A percentile compares a stretch with the other conserved stretches of the same genome.
Conservation (phyloP, 352 stramenopile genomes). For the Globisporangium rhizosaccharum region DNA sequence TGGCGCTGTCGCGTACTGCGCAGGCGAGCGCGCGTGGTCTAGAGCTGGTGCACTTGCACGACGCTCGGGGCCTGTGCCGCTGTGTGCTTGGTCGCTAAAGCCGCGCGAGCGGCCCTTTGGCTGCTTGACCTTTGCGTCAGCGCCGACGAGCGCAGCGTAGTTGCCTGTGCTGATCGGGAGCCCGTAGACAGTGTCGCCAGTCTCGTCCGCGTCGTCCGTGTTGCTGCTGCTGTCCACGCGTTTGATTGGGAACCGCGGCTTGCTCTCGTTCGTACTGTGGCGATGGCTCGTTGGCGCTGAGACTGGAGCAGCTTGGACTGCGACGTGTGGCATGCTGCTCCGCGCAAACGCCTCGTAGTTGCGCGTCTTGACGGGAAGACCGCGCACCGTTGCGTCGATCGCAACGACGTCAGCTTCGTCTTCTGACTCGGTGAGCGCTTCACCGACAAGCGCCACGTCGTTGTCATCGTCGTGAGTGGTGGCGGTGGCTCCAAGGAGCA, state of each 20-base stretch:
- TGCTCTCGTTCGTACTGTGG: constrained; percentile 6
- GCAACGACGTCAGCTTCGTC: not conserved
- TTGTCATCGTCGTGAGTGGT: not conserved
- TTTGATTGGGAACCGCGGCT: constrained; percentile 4
- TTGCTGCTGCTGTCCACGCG: not conserved
- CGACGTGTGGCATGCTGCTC: not conserved
- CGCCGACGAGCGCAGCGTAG: constrained; percentile 40
- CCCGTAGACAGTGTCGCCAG: constrained; percentile 35
- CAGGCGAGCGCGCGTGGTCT: constrained; percentile 3
- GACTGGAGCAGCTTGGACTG: not conserved
- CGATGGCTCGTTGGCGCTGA: not conserved
- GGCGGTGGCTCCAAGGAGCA: constrained; percentile 2
- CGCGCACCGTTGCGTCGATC: constrained; percentile 12
- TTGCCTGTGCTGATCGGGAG: constrained; percentile 44
- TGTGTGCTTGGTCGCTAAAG: constrained; percentile 58
- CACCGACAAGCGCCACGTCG: not conserved
- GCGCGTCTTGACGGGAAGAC: constrained; percentile 25
- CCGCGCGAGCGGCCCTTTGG: constrained; percentile 25
- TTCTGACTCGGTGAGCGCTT: not conserved
- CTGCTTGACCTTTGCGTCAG: constrained; percentile 12
- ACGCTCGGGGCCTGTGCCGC: constrained; percentile 18
- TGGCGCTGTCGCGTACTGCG: constrained; percentile 20
- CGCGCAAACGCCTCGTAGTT: constrained; percentile 22
- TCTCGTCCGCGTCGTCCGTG: constrained; percentile 18
- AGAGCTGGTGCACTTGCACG: constrained; percentile 33